Conservation (phyloP, 2,329 filamentous ascomycete genomes). For the Rachicladosporium sp. region DNA sequence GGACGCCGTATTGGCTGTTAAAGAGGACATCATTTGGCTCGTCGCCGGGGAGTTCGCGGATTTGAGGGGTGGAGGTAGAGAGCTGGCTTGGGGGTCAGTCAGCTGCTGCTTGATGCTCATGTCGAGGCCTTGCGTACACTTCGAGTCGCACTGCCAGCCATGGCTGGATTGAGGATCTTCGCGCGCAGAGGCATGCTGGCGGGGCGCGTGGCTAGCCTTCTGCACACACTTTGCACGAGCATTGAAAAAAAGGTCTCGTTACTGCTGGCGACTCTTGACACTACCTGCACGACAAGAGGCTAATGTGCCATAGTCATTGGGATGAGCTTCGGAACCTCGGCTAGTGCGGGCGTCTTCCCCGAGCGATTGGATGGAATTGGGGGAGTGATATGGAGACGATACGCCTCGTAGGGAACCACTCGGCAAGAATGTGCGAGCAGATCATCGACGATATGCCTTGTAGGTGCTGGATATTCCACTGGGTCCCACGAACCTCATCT, state of each 20-base stretch:
- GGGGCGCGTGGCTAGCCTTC: slow-evolving; percentile 26
- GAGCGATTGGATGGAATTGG: too few relatives aligned
- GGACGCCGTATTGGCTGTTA: slow-evolving; percentile 74
- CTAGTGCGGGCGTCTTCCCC: too few relatives aligned
- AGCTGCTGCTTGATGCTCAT: slow-evolving; percentile 8
- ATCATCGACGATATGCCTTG: too few relatives aligned
- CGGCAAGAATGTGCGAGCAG: too few relatives aligned
- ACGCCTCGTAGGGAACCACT: too few relatives aligned
- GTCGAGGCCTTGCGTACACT: slow-evolving; percentile 29
- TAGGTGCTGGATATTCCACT: too few relatives aligned
- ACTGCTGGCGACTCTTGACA: too few relatives aligned
- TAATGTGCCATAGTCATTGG: too few relatives aligned
- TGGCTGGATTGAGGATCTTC: slow-evolving; percentile 53
- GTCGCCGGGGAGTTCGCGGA: slow-evolving; percentile 52
- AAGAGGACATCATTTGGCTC: slow-evolving; percentile 88
- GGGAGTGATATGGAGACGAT: too few relatives aligned
- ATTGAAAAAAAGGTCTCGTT: slow-evolving; percentile 21
- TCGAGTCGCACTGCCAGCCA: slow-evolving; percentile 33
- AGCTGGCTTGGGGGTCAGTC: slow-evolving; percentile 22
- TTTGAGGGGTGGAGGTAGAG: slow-evolving; percentile 15
- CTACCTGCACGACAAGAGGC: too few relatives aligned
- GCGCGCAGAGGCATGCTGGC: slow-evolving; percentile 66
- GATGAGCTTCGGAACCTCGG: too few relatives aligned
- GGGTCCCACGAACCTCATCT: too few relatives aligned
- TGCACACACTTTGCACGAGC: slow-evolving; percentile 32